A percentile compares a stretch with the other conserved stretches of the same genome.
Evolutionary conservation across 768 basidiomycete genomes (phyloP).

Genomic region (Suillus placidus): DNA sequence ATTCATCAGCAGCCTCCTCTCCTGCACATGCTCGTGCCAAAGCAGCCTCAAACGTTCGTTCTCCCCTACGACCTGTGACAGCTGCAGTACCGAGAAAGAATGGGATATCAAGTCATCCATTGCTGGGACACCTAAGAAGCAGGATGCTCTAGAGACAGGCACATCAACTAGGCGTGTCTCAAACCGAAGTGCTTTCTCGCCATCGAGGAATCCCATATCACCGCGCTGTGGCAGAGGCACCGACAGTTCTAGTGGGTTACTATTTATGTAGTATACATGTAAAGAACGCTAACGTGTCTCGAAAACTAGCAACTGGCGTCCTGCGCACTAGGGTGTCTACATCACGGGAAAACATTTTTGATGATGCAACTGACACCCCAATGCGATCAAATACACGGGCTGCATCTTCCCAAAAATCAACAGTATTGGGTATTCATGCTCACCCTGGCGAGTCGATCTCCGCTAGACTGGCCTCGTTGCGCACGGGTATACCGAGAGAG

Average conservation of each 20-base stretch:
- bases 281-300: neutral
- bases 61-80: constrained; percentile 3
- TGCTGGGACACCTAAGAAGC: constrained; percentile 5
- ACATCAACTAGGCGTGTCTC: neutral
- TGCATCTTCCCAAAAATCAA: neutral
- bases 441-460: constrained; percentile 1
- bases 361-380: neutral
- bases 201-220: constrained; percentile 5
- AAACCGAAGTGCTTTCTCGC: constrained; percentile 12
- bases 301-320: neutral
- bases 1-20: constrained; percentile 18
- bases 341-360: neutral
- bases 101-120: constrained; percentile 15
- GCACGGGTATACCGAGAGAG: neutral
- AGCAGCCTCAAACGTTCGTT: constrained; percentile 7
- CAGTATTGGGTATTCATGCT: neutral
- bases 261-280: neutral
- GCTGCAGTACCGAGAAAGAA: neutral
- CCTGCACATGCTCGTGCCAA: constrained; percentile 12
- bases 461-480: neutral
- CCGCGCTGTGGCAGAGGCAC: neutral
- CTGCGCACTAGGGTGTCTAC: neutral
- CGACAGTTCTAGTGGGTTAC: neutral
- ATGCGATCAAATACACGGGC: neutral
- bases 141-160: neutral